Evolutionary conservation across 1,284 basidiomycete species (phyloP).

Genomic region (Cryptococcus jaspeensis): DNA sequence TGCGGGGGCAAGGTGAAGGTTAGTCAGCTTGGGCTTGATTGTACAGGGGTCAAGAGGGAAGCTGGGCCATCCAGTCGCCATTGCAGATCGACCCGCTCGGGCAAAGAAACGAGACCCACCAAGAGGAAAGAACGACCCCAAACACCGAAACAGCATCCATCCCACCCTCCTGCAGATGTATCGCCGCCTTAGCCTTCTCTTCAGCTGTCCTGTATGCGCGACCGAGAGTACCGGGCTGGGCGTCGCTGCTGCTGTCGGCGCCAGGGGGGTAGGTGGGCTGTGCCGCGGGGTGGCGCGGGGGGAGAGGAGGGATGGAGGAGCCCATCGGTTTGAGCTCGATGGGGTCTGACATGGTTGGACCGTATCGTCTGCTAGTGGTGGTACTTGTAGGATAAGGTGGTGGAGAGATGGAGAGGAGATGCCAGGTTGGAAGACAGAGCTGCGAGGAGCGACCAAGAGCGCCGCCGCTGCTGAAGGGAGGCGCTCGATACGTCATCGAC

Average conservation of each 20-base stretch:
- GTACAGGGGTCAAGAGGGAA: neutral
- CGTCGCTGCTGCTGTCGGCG: too few species aligned
- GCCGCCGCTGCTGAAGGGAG: too few species aligned
- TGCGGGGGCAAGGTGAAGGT: conserved; percentile 6
- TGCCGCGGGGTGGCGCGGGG: conserved; percentile 28
- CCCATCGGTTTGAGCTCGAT: conserved; percentile 34
- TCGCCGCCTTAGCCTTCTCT: conserved; percentile 41
- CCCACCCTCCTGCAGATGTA: conserved; percentile 39
- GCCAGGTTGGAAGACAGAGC: too few species aligned
- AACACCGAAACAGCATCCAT: conserved; percentile 38
- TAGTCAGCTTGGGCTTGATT: neutral
- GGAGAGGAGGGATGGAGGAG: conserved; percentile 19
- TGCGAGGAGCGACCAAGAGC: too few species aligned
- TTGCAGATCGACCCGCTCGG: too few species aligned
- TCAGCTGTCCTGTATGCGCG: conserved; percentile 38
- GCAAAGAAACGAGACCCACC: conserved; percentile 29
- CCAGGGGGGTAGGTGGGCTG: too few species aligned
- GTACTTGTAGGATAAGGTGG: too few species aligned
- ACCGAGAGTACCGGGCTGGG: conserved; percentile 23
- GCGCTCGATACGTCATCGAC: too few species aligned
- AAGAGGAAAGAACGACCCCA: conserved; percentile 34
- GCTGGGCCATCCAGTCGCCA: too few species aligned
- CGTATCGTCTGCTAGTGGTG: too few species aligned
- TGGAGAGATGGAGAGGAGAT: too few species aligned
- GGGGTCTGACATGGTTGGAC: conserved; percentile 18